Conservation (phyloP, 768 basidiomycete genomes). For the Guyanaporus albipodus region DNA sequence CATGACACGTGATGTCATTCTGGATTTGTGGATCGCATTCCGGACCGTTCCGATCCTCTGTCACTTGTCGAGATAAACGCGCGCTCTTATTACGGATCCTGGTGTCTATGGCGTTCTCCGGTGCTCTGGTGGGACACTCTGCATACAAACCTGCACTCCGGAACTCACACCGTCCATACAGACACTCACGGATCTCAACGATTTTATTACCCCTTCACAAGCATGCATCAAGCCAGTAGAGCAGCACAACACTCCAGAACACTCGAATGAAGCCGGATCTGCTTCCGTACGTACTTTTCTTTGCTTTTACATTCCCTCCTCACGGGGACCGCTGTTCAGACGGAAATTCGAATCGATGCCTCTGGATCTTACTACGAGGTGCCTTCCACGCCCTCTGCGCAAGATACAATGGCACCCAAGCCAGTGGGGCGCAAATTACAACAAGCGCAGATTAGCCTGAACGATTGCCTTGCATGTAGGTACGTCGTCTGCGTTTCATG, state of each 20-base stretch:
- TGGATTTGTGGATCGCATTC: neutral
- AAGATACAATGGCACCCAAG: constrained; percentile 19
- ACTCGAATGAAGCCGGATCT: constrained; percentile 35
- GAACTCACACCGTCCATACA: constrained; percentile 28
- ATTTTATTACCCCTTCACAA: constrained; percentile 95
- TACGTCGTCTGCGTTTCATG: constrained; percentile 34
- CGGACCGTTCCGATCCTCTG: neutral
- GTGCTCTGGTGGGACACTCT: constrained; percentile 59
- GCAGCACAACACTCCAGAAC: constrained; percentile 43
- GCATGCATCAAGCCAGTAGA: constrained; percentile 96
- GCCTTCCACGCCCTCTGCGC: constrained; percentile 29
- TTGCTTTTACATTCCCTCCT: neutral
- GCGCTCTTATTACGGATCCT: neutral
- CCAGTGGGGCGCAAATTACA: constrained; percentile 59
- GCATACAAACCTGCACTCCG: neutral
- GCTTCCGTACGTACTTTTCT: constrained; percentile 36
- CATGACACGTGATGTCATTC: no score
- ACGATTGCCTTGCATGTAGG: constrained; percentile 99
- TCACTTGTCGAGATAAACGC: neutral
- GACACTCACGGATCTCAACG: constrained; percentile 93
- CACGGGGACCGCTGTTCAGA: constrained; percentile 44
- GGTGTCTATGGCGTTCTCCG: constrained; percentile 74
- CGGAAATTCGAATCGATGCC: constrained; percentile 87
- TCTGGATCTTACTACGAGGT: constrained; percentile 89
- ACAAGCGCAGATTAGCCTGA: constrained; percentile 93